phyloP scores from a whole-genome alignment of 2,329 filamentous ascomycete species.

The Aureobasidium uvarum region DNA sequence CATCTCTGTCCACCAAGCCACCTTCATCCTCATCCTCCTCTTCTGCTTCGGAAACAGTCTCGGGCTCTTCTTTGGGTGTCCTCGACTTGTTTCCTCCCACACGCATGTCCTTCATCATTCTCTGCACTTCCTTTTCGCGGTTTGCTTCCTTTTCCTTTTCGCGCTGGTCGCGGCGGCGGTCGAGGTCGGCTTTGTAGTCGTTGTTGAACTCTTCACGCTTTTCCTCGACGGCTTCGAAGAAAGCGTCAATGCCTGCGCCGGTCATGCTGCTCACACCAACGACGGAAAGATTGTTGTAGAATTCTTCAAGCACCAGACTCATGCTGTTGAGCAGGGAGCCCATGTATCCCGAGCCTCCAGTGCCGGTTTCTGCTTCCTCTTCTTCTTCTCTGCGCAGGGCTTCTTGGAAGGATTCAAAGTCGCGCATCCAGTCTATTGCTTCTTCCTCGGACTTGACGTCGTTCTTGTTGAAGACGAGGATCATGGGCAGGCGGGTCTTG shows the following conservation, averaged over 20 bases:
- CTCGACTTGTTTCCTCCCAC: slow-evolving; percentile 47
- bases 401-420: slow-evolving; percentile 92
- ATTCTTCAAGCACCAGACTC: slow-evolving; percentile 96
- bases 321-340: slow-evolving; percentile 92
- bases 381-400: slow-evolving; percentile 74
- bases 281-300: slow-evolving; percentile 89
- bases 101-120: slow-evolving; percentile 92
- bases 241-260: slow-evolving; percentile 86
- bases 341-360: slow-evolving; percentile 91
- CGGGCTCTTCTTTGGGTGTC: slow-evolving; percentile 46
- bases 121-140: slow-evolving; percentile 78
- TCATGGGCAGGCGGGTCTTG: slow-evolving; percentile 98
- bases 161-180: slow-evolving; percentile 70
- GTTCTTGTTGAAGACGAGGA: slow-evolving; percentile 98
- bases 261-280: slow-evolving; percentile 93
- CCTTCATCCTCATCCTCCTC: slow-evolving; percentile 52
- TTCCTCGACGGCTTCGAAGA: slow-evolving; percentile 82
- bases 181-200: slow-evolving; percentile 90
- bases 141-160: slow-evolving; percentile 70
- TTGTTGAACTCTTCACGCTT: slow-evolving; percentile 85
- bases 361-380: slow-evolving; percentile 66
- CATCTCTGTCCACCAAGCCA: slow-evolving; percentile 59
- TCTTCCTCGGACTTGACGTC: slow-evolving; percentile 88
- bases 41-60: slow-evolving; percentile 54
- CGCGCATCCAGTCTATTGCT: slow-evolving; percentile 98